Base-by-base conservation (phyloP, 495 filamentous ascomycete genomes). In the Aspergillus bridgeri region DNA sequence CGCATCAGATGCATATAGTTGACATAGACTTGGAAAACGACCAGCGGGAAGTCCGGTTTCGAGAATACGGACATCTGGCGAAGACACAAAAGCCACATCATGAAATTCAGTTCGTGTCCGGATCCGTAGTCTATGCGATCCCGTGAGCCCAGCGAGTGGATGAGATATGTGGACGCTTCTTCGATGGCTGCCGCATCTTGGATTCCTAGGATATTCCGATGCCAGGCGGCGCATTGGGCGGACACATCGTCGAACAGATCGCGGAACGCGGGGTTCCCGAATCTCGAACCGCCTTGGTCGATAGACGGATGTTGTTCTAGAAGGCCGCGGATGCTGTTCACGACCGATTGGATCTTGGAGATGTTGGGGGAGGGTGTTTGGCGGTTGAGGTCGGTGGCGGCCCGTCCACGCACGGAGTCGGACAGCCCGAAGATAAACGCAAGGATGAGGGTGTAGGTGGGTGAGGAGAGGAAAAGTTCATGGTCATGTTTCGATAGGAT, bases 41-140 rank as follows among this genome's bases (percentile, higher is more conserved):
- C 71, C 7, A 81, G 69, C 2, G 81, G 79, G 73, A 96, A 96
- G 52, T 90, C 87, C 9, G 78, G 65, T 7, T 61, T 60, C 3
- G 79, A 72, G 23, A 97, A 69, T 22, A 92, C 69, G 7, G 75
- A 74, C n/a, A 96, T 81, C 62, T 92, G 90, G 63, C 90, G 87
- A 7, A 98, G 86, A 65, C 88, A 96, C 17, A 98, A 81, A 38
- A 98, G 79, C 91, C 91, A 98, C 70, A 96, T 86, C 68, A 93
- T 79, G 71, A 98, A 96, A 71, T 98, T 96, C 49, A 98, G 81
- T 73, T 98, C 94, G 69, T 98, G 94, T 7, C 94, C 94, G 0
- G 90, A 95, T 61, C 94, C 94, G 72, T 98, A 98, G 75, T 98
- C 94, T 60, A 98, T 90, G n/a, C 94, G 83, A 25, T 84, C 81